phyloP scores from a whole-genome alignment of 176 grass and related monocot species.

The Stipa capillata region DNA sequence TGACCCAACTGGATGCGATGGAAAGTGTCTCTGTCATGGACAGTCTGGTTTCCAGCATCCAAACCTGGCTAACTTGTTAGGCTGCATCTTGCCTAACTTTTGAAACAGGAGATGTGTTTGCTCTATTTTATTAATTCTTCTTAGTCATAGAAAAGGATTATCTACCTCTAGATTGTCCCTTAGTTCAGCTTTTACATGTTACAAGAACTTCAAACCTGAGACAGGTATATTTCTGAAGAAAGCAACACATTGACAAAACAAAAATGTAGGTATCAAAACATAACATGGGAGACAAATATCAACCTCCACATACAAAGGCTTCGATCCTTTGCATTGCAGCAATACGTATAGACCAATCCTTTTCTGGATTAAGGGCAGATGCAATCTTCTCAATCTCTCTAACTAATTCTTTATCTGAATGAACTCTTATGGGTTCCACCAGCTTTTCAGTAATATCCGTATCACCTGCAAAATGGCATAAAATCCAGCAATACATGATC shows the following conservation, averaged over 20 bases:
- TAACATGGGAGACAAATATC: background rate
- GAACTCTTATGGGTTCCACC: constrained; percentile 65
- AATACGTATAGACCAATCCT: constrained; percentile 80
- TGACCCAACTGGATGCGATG: background rate
- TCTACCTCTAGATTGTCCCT: background rate
- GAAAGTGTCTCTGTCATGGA: background rate
- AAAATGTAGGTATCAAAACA: background rate
- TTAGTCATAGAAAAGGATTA: background rate
- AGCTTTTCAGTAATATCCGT: constrained; percentile 55
- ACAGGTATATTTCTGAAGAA: constrained; percentile 15
- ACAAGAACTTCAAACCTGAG: background rate
- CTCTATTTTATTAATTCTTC: background rate
- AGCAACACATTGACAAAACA: constrained; percentile 14
- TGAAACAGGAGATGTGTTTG: background rate
- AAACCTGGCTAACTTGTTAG: background rate
- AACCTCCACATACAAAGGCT: constrained; percentile 75
- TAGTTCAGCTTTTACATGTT: background rate
- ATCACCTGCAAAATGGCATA: constrained; percentile 45
- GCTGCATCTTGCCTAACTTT: background rate
- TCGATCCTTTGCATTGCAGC: constrained; percentile 76
- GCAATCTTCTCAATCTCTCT: constrained; percentile 75
- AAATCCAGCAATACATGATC: background rate
- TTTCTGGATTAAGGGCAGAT: constrained; percentile 62
- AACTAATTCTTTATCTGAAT: constrained; percentile 78
- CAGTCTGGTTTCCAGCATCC: background rate